Evolutionary conservation across 768 basidiomycete genomes (phyloP), one percentile per base, ranked within the genome.

Genomic region (Agaricus sinodeliciosus): DNA sequence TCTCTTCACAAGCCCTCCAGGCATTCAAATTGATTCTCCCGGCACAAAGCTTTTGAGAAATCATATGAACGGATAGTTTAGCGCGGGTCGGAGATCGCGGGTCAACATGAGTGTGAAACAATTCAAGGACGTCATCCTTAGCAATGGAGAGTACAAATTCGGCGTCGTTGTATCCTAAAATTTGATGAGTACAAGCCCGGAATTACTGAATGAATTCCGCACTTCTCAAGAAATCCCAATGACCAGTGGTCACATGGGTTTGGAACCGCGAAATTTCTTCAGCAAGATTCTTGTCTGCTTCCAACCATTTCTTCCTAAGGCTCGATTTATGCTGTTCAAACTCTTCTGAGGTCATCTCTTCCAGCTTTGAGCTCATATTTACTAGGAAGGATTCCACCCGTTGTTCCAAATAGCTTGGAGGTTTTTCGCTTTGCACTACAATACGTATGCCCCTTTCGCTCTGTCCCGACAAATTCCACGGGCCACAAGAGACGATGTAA

Each of bases 341-440:
- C 59, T 88, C 84, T 25, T 76, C 84, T 5, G 78, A 72, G 4
- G 66, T 65, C 87, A 97, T 90, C 5, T 73, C 75, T 61, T 78
- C 78, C 12, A 99, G 70, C 48, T 73, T 78, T 27, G 64, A 67
- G 61, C 81, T 81, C 84, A 94, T 88, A 49, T 73, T 72, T 43
- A 81, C 77, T 55, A 98, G 72, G 74, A 97, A 98, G 2, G 83
- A 81, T 51, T 98, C 93, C 12, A 98, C 86, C 19, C 95, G 84
- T 49, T 77, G 72, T 70, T 98, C 96, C 40, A 98, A 75, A 65
- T 87, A 91, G 19, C 71, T 76, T 8, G 94, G 82, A 9, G 75
- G 72, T 51, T 84, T 84, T 69, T 97, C 94, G 63, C 88, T 90
- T 70, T 99, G 96, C 27, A 98, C 78, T 6, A 93, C 72, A 49